Conservation (phyloP, 148 eudicot species). For the Amaranthus palmeri region DNA sequence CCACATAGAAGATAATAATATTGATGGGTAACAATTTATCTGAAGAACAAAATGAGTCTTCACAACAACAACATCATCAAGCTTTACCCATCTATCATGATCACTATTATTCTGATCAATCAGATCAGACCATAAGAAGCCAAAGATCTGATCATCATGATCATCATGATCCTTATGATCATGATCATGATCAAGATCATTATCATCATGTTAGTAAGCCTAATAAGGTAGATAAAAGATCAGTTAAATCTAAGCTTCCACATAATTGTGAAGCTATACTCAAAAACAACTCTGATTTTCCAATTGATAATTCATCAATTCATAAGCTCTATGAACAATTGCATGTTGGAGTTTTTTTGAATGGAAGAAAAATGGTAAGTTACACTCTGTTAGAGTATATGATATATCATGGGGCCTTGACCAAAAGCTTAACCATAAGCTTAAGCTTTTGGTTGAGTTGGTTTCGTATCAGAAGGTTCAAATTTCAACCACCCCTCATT, state of each 20-base stretch:
- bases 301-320: conserved; percentile 38
- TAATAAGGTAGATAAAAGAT: not conserved
- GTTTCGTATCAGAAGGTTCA: no score
- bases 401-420: no score
- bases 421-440: not conserved
- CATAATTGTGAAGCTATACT: conserved; percentile 44
- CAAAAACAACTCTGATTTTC: conserved; percentile 35
- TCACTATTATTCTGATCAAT: not conserved
- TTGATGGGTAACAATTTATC: conserved; percentile 20
- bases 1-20: not conserved
- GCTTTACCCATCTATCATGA: not conserved
- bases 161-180: not conserved
- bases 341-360: conserved; percentile 42
- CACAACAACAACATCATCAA: not conserved
- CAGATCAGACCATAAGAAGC: not conserved
- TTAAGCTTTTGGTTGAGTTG: not conserved
- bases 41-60: conserved; percentile 1
- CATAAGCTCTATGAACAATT: conserved; percentile 36
- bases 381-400: no score
- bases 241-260: conserved; percentile 30
- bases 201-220: not conserved
- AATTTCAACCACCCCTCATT: no score
- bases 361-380: conserved; percentile 44
- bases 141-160: not conserved
- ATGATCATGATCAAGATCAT: not conserved